These are phyloP conservation scores for Pythium apleroticum DNA, from an alignment of 352 stramenopile species.

Conservation along the genomic window DNA sequence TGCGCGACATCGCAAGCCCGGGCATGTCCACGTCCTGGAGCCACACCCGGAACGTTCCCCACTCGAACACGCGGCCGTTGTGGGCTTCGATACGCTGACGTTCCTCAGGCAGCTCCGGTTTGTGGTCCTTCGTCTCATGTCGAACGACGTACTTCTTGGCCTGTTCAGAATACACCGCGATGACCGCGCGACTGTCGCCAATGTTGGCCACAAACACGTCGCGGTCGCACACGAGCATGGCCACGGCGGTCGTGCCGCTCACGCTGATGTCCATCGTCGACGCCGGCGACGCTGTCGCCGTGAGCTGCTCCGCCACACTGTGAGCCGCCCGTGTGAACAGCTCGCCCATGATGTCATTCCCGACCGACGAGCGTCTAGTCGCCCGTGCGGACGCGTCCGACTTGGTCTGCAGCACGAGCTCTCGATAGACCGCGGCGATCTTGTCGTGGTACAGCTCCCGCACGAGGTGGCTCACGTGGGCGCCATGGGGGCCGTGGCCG, in stretches of 20 bases:
- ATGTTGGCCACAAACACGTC: conserved; percentile 75
- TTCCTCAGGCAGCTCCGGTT: conserved; percentile 70
- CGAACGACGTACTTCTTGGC: conserved; percentile 47
- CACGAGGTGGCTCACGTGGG: conserved; percentile 72
- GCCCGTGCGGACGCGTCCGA: conserved; percentile 1
- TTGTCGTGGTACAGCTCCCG: conserved; percentile 64
- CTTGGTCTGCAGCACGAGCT: conserved; percentile 27
- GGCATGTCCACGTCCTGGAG: conserved; percentile 85
- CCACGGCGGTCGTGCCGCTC: conserved; percentile 73
- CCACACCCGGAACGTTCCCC: conserved; percentile 78
- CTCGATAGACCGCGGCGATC: conserved; percentile 42
- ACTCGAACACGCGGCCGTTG: conserved; percentile 83
- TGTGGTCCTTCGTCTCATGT: conserved; percentile 77
- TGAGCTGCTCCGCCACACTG: conserved; percentile 41
- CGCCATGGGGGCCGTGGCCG: conserved; percentile 73
- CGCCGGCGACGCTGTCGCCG: conserved; percentile 17
- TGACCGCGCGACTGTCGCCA: conserved; percentile 68
- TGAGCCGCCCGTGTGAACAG: conserved; percentile 53
- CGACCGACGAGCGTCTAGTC: conserved; percentile 25
- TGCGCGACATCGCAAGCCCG: conserved; percentile 82
- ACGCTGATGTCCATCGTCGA: conserved; percentile 72
- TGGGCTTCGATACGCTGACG: conserved; percentile 60
- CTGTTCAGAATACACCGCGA: conserved; percentile 40
- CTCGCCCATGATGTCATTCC: conserved; percentile 43
- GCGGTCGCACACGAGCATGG: conserved; percentile 53